Base-by-base conservation (phyloP, 2,329 filamentous ascomycete species). In the Phyllosticta ampelicida region DNA sequence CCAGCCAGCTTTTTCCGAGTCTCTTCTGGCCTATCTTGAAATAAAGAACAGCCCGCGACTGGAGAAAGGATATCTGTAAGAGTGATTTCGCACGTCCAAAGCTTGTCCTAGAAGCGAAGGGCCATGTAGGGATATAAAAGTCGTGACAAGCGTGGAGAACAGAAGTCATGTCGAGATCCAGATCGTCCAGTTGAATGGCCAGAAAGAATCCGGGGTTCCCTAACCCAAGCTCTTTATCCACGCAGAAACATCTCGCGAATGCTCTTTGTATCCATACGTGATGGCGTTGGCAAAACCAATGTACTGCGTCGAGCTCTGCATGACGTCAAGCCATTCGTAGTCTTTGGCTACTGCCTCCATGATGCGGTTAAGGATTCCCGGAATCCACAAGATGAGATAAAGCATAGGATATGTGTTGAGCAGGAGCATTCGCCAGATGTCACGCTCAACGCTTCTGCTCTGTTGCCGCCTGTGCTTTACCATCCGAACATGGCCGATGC, bases 351-450 rank as follows among this genome's bases (percentile, higher is more conserved):
- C 57, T 2, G 62, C 63, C 49, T 66, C 65, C 2, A 61, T 61
- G 10, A 66, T 55, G 16, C 65, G 64, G 30, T 66, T 66, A 2
- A 62, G 54, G n/a, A 70, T 70, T 5, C 68, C 69, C 0, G 69
- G 69, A 9, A 68, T 61, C 68, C 69, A 71, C 3, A 71, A 63
- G 2, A 70, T 60, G 30, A 71, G 62, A 59, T 72, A 72, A 1
- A 67, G 58, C 13, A 70, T 62, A 0, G 70, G 69, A 51, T 72
- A 72, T 8, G 67, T 66, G 57, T 70, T 71, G 9, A 71, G 60
- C 0, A 70, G 60, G 11, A 70, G 53, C 65, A 70, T 70, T 29
- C 60, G 61, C 61, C 62, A 63, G 28, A 67, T 63, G 21, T 67
- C 65, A 9, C 62, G 60, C 44, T 65, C 54, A 48, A 58, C 63